Percentiles rank a stretch among this genome's conserved stretches.
Evolutionary conservation across 2,329 filamentous ascomycete species (phyloP).

Genomic region (Monosporascus sp.): DNA sequence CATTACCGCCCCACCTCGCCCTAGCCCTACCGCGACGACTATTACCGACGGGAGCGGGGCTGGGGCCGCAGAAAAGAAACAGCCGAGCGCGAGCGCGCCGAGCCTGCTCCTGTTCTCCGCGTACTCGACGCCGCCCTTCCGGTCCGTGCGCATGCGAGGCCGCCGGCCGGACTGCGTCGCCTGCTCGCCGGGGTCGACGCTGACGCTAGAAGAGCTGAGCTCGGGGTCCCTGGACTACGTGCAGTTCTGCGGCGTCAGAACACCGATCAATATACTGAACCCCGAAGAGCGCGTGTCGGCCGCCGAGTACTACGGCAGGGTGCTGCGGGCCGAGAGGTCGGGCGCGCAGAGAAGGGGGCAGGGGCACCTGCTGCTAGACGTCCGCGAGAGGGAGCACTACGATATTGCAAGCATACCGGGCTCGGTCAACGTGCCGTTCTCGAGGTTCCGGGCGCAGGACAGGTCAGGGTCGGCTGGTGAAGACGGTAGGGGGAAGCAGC

Average conservation of each 20-base stretch:
- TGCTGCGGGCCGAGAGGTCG: background rate
- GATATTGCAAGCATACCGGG: conserved; percentile 71
- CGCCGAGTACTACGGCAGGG: conserved; percentile 45
- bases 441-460: conserved; percentile 35
- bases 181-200: conserved; percentile 59
- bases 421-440: conserved; percentile 71
- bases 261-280: conserved; percentile 50
- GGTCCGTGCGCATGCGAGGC: conserved; percentile 68
- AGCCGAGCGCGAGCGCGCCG: conserved; percentile 17
- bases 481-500: conserved; percentile 4
- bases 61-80: conserved; percentile 6
- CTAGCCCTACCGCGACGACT: conserved; percentile 2
- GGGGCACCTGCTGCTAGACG: conserved; percentile 66
- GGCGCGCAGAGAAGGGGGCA: background rate
- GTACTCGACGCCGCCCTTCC: conserved; percentile 49
- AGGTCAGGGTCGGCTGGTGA: conserved; percentile 7
- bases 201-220: conserved; percentile 58
- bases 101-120: conserved; percentile 45
- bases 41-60: conserved; percentile 12
- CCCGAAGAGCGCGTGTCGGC: conserved; percentile 65
- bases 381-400: conserved; percentile 79
- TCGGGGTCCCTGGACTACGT: conserved; percentile 74
- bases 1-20: conserved; percentile 40
- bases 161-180: conserved; percentile 68
- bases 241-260: conserved; percentile 70